These are phyloP conservation scores for Colletotrichum costaricense DNA, from an alignment of 2,329 filamentous ascomycete species.

Conservation along the genomic window DNA sequence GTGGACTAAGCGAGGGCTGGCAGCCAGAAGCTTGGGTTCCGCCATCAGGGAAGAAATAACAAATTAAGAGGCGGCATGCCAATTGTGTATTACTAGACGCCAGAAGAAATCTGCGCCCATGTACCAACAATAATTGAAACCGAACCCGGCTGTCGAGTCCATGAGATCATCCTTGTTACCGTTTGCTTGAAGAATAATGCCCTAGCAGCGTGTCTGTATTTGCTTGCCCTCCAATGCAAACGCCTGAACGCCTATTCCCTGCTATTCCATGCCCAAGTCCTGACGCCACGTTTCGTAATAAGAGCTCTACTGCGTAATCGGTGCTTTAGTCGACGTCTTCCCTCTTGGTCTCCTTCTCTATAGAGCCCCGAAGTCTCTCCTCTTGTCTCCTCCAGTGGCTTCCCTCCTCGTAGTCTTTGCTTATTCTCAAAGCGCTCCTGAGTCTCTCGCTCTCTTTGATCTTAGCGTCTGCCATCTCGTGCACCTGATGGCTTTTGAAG, in stretches of 20 bases:
- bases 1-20: conserved; percentile 72
- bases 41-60: conserved; percentile 47
- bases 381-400: conserved; percentile 88
- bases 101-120: conserved; percentile 8
- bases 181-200: neutral
- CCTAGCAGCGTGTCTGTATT: neutral
- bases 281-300: neutral
- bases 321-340: conserved; percentile 33
- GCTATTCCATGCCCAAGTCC: neutral
- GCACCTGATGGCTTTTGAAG: conserved; percentile 92
- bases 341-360: conserved; percentile 51
- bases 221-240: neutral
- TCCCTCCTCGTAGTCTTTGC: conserved; percentile 86
- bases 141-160: neutral
- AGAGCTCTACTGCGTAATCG: neutral
- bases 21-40: conserved; percentile 74
- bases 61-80: neutral
- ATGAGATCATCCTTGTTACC: neutral
- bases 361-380: conserved; percentile 66
- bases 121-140: conserved; percentile 18
- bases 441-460: conserved; percentile 94
- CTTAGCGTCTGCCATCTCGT: conserved; percentile 96
- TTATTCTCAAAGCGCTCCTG: conserved; percentile 87
- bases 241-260: conserved; percentile 22
- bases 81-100: conserved; percentile 25